Evolutionary conservation across 1,284 basidiomycete species (phyloP), one percentile per base, ranked within the genome.

Genomic region (Leccinum ponderosum): DNA sequence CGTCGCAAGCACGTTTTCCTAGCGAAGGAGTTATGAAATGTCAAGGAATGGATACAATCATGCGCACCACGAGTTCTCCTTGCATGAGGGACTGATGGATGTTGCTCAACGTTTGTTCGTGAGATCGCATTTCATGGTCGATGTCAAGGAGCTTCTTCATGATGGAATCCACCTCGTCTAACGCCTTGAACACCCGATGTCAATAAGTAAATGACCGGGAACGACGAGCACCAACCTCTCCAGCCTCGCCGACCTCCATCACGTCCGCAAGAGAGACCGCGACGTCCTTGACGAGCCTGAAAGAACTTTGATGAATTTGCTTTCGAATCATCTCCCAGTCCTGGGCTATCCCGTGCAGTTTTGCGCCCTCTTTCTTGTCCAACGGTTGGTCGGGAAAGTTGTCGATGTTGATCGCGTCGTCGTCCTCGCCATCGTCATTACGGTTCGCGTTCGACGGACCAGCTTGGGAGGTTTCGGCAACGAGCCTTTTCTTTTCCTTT

Each of bases 71-170:
- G 35, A 78, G 72, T 55, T 87, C 81, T 25, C 81, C 84, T 56
- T 72, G 76, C 9, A 78, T 74, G 20, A 93, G 72, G 42, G 77
- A 73, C 67, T 89, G 84, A 44, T 84, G 76, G 3, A 94, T 72
- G 4, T 80, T 79, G 20, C 80, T 77, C 33, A 95, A 73, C 6
- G 81, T 77, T 48, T 81, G 68, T 61, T 82, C 80, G 64, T 91
- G 85, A 6, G 78, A 73, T 17, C 71, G 73, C 75, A 92, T 83
- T 65, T 87, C 83, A 5, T 80, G 77, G 53, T 85, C 80, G 4
- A 88, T 80, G 65, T 92, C 89, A 17, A 93, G 75, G 6, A 91
- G 77, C 50, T 83, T 80, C 67, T 81, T 84, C 83, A 93, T 87
- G 52, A 87, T 77, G 8, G 56, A 55, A 61, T 93, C 90, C 4